Evolutionary conservation across 225 moss, liverwort and hornwort genomes (phyloP).

Genomic region (Marchantia polymorpha): DNA sequence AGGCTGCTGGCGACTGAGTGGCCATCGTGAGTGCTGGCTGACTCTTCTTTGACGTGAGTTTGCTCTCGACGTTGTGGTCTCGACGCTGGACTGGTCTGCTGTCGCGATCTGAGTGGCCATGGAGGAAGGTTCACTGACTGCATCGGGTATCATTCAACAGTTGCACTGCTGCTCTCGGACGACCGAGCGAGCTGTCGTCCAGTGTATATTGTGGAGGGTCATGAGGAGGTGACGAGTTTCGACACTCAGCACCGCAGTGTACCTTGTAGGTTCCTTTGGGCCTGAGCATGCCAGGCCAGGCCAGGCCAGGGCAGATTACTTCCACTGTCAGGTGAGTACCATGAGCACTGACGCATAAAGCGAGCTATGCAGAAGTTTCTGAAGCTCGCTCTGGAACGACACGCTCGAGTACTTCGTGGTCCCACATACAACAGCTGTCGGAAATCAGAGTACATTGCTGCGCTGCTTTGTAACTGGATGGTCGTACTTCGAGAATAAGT

Average conservation of each 20-base stretch:
- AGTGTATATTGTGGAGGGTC: not conserved
- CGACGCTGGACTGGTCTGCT: not conserved
- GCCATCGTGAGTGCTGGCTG: not conserved
- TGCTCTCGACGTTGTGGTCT: not conserved
- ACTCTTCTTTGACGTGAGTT: not conserved
- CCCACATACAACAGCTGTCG: not conserved
- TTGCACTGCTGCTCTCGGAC: not conserved
- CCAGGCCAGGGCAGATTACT: not conserved
- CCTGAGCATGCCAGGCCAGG: too few relatives aligned
- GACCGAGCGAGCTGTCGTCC: not conserved
- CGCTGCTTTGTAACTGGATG: not conserved
- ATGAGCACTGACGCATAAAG: not conserved
- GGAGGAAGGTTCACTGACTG: not conserved
- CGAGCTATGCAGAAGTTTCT: conserved; percentile 1
- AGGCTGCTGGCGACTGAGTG: not conserved
- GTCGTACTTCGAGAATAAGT: not conserved
- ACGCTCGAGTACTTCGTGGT: conserved; percentile 5
- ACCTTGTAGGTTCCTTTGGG: not conserved
- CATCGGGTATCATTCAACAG: not conserved
- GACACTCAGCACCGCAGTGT: not conserved
- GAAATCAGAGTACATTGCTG: not conserved
- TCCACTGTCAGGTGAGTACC: not conserved
- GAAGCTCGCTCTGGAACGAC: not conserved
- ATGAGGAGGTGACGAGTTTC: not conserved
- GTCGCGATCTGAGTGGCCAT: not conserved